Conservation (phyloP, 257 asterid genomes). For the Echium plantagineum region DNA sequence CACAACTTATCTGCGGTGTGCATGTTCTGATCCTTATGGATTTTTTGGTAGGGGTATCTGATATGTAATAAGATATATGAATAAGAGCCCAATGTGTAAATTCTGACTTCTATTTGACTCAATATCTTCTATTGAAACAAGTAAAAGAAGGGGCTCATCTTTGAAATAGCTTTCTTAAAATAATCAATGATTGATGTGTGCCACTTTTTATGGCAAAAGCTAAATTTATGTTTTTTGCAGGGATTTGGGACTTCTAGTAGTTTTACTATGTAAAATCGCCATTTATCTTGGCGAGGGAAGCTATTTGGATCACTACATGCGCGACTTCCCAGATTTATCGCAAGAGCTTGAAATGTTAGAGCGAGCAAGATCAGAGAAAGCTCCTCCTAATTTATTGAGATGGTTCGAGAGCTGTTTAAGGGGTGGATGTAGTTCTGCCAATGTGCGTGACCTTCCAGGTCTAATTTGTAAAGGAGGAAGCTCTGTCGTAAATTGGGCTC, state of each 20-base stretch:
- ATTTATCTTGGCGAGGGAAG: slow-evolving; percentile 47
- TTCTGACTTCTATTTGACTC: neutral
- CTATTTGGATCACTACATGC: slow-evolving; percentile 83
- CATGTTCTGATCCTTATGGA: neutral
- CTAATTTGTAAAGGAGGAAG: slow-evolving; percentile 59
- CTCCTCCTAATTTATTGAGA: slow-evolving; percentile 78
- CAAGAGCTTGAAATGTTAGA: slow-evolving; percentile 28
- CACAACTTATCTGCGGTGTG: neutral
- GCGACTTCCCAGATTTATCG: slow-evolving; percentile 68
- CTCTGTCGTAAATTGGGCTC: slow-evolving; percentile 67
- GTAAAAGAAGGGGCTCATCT: neutral
- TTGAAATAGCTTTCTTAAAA: no score
- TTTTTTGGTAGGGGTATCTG: neutral
- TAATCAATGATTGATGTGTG: neutral
- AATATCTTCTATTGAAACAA: neutral
- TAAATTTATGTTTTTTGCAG: slow-evolving; percentile 23
- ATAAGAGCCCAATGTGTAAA: neutral
- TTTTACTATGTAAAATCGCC: slow-evolving; percentile 60
- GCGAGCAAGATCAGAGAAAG: slow-evolving; percentile 22
- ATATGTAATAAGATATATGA: neutral
- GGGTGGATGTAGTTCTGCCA: slow-evolving; percentile 59
- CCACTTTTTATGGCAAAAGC: neutral
- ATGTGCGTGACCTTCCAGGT: slow-evolving; percentile 52
- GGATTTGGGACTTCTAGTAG: slow-evolving; percentile 80
- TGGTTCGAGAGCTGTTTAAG: slow-evolving; percentile 83